A percentile compares a stretch with the other conserved stretches of the same genome.
Evolutionary conservation across 345 rosid genomes (phyloP).

Genomic region (Erucastrum elatum): DNA sequence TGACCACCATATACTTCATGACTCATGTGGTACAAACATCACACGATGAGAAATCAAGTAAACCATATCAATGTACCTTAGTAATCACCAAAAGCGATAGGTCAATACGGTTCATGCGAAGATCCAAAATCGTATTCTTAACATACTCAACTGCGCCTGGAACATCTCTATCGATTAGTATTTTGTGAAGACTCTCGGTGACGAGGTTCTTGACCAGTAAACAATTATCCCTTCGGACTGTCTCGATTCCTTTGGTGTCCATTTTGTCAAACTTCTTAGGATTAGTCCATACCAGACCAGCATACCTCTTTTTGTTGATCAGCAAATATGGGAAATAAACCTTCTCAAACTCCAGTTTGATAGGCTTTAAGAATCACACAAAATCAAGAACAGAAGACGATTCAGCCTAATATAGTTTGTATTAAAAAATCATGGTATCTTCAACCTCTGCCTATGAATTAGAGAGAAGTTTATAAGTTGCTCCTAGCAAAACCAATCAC

Average conservation of each 20-base stretch:
- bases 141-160: slow-evolving; percentile 88
- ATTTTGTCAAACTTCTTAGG: slow-evolving; percentile 83
- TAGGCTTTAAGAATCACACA: slow-evolving; percentile 67
- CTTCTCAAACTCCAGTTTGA: slow-evolving; percentile 97
- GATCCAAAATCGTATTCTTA: slow-evolving; percentile 90
- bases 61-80: slow-evolving; percentile 53
- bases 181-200: slow-evolving; percentile 86
- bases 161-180: slow-evolving; percentile 81
- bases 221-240: slow-evolving; percentile 98
- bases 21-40: neutral
- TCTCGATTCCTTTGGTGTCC: slow-evolving; percentile 98
- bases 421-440: slow-evolving; percentile 17
- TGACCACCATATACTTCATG: slow-evolving; percentile 16
- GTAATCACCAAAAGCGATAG: slow-evolving; percentile 95
- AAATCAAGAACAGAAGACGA: slow-evolving; percentile 19
- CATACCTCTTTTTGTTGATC: slow-evolving; percentile 98
- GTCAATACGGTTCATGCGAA: slow-evolving; percentile 98
- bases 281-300: slow-evolving; percentile 94
- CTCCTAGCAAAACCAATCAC: slow-evolving; percentile 25
- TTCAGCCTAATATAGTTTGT: slow-evolving; percentile 3
- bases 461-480: slow-evolving; percentile 3
- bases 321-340: slow-evolving; percentile 89
- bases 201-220: slow-evolving; percentile 92
- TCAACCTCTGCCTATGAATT: slow-evolving; percentile 5
- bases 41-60: slow-evolving; percentile 25